Base-by-base conservation (phyloP, 2,329 filamentous ascomycete species). In the Zymoseptoria ardabiliae region DNA sequence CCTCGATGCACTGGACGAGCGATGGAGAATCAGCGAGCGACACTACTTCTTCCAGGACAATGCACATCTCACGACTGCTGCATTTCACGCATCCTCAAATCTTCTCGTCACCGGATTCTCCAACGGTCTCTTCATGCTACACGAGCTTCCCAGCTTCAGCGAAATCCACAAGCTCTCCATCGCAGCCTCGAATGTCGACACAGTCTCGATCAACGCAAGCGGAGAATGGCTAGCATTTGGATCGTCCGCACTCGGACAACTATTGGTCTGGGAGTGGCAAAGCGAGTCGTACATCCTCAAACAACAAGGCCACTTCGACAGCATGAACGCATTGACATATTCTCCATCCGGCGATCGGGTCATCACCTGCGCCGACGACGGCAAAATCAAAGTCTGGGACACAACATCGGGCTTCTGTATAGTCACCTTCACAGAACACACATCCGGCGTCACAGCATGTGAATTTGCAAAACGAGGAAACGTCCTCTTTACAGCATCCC, bases 231-330 rank as follows among this genome's bases (percentile, higher is more conserved):
- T 99, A 21, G 95, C 95, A 0, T 97, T 99, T 73, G 94, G 93
- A 13, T 94, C 95, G 0, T 96, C 94, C 1, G 95, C 95, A 69
- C 82, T 96, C 4, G 95, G 95, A 0, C 94, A 99, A 72, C 80
- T 99, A n/a, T 78, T 99, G 3, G 94, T 99, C 3, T 99, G 94
- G 94, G 94, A 99, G 74, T 99, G 95, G 92, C 93, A 97, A 72
- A 99, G 94, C 0, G 95, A 99, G 75, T 97, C 93, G 5, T 99
- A 99, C 74, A 95, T 99, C 60, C 79, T 99, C 53, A 99, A 99
- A 76, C 94, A 99, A 71, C 94, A 97, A 74, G 94, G 93, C 0
- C 94, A 99, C 75, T 92, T 96, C 65, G 94, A 99, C 73, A 89
- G 91, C 2, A 92, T 97, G 84, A 97, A 97, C 74, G 84, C 91